Evolutionary conservation across 1,284 basidiomycete genomes (phyloP).

Genomic region (Phylloporus sp.): DNA sequence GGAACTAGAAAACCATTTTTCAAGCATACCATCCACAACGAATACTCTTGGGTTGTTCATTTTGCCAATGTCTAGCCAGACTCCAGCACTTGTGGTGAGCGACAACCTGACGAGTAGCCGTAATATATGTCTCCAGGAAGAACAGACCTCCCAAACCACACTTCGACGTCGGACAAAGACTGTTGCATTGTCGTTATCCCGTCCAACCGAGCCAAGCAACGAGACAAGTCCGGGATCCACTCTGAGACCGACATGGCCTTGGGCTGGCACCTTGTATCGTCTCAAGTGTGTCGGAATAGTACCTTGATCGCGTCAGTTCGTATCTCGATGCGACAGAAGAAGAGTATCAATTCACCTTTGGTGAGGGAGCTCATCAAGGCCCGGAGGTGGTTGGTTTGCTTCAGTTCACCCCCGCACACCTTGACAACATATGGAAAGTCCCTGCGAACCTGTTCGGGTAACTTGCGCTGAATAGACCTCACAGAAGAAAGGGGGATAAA

Average conservation of each 20-base stretch:
- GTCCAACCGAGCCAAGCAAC: slow-evolving; percentile 83
- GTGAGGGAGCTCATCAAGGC: slow-evolving; percentile 87
- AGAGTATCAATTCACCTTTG: slow-evolving; percentile 66
- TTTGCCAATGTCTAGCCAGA: slow-evolving; percentile 84
- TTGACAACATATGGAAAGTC: slow-evolving; percentile 84
- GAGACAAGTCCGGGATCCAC: slow-evolving; percentile 85
- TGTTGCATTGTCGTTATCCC: slow-evolving; percentile 71
- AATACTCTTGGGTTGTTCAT: slow-evolving; percentile 80
- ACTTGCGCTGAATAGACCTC: slow-evolving; percentile 81
- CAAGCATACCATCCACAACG: slow-evolving; percentile 80
- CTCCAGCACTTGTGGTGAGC: slow-evolving; percentile 92
- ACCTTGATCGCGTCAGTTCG: slow-evolving; percentile 52
- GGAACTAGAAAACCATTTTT: slow-evolving; percentile 3
- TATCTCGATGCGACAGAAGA: slow-evolving; percentile 2
- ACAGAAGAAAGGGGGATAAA: slow-evolving; percentile 88
- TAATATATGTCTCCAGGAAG: slow-evolving; percentile 95
- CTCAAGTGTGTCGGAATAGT: slow-evolving; percentile 90
- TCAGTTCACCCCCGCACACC: slow-evolving; percentile 86
- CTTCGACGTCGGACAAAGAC: slow-evolving; percentile 75
- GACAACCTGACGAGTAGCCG: slow-evolving; percentile 90
- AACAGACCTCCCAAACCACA: slow-evolving; percentile 93
- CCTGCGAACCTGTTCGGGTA: slow-evolving; percentile 79
- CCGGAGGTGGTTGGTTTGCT: slow-evolving; percentile 94
- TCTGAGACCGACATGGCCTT: slow-evolving; percentile 82
- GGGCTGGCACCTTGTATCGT: slow-evolving; percentile 87